Evolutionary conservation across 768 basidiomycete species (phyloP).

Genomic region (Lactarius psammicola): DNA sequence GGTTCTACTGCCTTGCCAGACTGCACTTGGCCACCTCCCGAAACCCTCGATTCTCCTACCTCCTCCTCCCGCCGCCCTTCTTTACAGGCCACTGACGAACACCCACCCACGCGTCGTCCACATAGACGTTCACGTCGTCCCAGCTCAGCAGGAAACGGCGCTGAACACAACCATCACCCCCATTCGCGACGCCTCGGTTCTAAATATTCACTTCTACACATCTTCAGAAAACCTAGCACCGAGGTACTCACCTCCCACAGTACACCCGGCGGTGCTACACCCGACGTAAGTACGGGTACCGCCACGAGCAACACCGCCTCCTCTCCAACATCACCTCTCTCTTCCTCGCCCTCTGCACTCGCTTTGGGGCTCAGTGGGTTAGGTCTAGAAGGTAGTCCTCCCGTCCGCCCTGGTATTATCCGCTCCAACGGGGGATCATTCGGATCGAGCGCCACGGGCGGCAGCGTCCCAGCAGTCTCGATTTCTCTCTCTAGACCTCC

Average conservation of each 20-base stretch:
- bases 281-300: constrained; percentile 8
- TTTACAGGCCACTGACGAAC: constrained; percentile 27
- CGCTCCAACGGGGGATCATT: constrained; percentile 43
- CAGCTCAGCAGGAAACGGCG: constrained; percentile 60
- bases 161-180: constrained; percentile 49
- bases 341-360: constrained; percentile 17
- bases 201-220: constrained; percentile 71
- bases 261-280: constrained; percentile 17
- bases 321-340: constrained; percentile 22
- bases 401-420: constrained; percentile 40
- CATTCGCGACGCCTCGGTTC: constrained; percentile 51
- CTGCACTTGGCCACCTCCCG: constrained; percentile 16
- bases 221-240: constrained; percentile 62
- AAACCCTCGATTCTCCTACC: constrained; percentile 11
- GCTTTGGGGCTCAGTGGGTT: constrained; percentile 15
- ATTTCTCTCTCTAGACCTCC: constrained; percentile 4
- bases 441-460: constrained; percentile 5
- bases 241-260: constrained; percentile 31
- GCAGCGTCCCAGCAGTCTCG: not conserved
- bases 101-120: constrained; percentile 27
- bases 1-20: constrained; percentile 1
- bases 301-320: constrained; percentile 20
- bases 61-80: constrained; percentile 17
- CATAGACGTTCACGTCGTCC: constrained; percentile 51
- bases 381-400: constrained; percentile 31